These are phyloP conservation scores for Macadamia tetraphylla DNA, from an alignment of 164 flowering plant genomes.

Conservation along the genomic window DNA sequence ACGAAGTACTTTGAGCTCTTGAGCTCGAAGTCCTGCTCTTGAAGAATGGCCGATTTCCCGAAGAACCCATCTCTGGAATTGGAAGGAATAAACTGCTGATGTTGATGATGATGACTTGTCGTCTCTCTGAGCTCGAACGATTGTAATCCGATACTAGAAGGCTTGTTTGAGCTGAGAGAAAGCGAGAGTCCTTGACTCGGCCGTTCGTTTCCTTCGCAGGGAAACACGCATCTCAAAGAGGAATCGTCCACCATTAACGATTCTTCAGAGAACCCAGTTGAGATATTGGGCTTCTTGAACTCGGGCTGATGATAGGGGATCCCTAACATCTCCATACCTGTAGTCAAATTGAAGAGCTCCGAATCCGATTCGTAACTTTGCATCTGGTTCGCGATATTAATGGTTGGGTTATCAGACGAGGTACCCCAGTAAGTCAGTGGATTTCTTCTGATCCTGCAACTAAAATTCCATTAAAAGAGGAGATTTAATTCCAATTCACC, in stretches of 20 bases:
- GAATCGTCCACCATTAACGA: slow-evolving; percentile 21
- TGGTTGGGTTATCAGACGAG: slow-evolving; percentile 15
- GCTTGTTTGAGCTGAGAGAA: slow-evolving; percentile 52
- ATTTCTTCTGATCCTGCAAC: neutral
- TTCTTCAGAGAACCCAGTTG: slow-evolving; percentile 11
- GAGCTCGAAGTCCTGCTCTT: slow-evolving; percentile 23
- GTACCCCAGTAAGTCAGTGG: slow-evolving; percentile 25
- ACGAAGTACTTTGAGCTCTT: slow-evolving; percentile 66
- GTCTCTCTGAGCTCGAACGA: slow-evolving; percentile 44
- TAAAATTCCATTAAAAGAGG: neutral
- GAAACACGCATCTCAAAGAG: slow-evolving; percentile 40
- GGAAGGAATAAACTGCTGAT: slow-evolving; percentile 1
- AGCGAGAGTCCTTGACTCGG: slow-evolving; percentile 79
- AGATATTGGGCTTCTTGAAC: neutral
- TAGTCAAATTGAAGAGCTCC: slow-evolving; percentile 25
- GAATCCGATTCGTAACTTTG: slow-evolving; percentile 25
- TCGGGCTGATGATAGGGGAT: neutral
- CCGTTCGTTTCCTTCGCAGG: slow-evolving; percentile 59
- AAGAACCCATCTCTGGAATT: slow-evolving; percentile 25
- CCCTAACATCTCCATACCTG: slow-evolving; percentile 51
- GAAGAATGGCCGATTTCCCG: slow-evolving; percentile 21
- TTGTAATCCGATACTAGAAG: slow-evolving; percentile 48
- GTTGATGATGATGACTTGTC: too few species aligned
- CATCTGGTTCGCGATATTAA: slow-evolving; percentile 6
- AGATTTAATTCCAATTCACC: neutral